Conservation (phyloP, 306 rosid genomes). For the Trichosanthes cucumerina region DNA sequence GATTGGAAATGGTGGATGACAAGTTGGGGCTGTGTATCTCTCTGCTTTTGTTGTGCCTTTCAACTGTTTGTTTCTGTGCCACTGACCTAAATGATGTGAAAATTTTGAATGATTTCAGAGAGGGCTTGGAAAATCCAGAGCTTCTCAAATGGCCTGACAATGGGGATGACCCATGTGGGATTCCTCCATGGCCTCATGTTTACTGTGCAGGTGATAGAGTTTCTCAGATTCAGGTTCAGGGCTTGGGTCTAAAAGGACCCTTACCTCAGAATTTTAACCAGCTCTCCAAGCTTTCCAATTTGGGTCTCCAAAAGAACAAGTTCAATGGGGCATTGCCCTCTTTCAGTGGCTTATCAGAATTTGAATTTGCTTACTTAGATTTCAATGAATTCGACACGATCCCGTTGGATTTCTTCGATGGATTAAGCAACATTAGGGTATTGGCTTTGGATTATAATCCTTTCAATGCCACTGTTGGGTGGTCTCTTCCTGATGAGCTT, state of each 20-base stretch:
- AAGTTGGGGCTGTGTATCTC: slow-evolving; percentile 16
- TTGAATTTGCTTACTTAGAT: slow-evolving; percentile 64
- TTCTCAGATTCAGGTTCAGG: slow-evolving; percentile 67
- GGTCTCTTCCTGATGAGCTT: slow-evolving; percentile 59
- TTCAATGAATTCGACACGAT: slow-evolving; percentile 59
- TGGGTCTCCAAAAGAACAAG: slow-evolving; percentile 69
- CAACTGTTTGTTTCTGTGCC: slow-evolving; percentile 24
- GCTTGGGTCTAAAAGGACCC: slow-evolving; percentile 51
- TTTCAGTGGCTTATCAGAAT: slow-evolving; percentile 62
- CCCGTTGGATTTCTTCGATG: slow-evolving; percentile 56
- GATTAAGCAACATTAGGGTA: slow-evolving; percentile 40
- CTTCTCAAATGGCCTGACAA: slow-evolving; percentile 61
- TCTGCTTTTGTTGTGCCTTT: slow-evolving; percentile 19
- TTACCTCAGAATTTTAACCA: slow-evolving; percentile 62
- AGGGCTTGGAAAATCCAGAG: slow-evolving; percentile 61
- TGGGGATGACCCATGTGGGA: slow-evolving; percentile 67
- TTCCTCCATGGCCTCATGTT: slow-evolving; percentile 63
- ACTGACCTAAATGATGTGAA: slow-evolving; percentile 58
- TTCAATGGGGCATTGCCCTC: slow-evolving; percentile 51
- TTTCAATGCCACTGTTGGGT: slow-evolving; percentile 46
- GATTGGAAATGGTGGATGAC: slow-evolving; percentile 25
- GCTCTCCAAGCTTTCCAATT: slow-evolving; percentile 54
- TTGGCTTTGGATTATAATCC: slow-evolving; percentile 59
- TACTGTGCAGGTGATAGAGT: slow-evolving; percentile 53
- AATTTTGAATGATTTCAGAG: slow-evolving; percentile 54